Evolutionary conservation across 805 yeast genomes (phyloP), one percentile per base, ranked within the genome.

Genomic region (Saccharomycopsis guyanensis): DNA sequence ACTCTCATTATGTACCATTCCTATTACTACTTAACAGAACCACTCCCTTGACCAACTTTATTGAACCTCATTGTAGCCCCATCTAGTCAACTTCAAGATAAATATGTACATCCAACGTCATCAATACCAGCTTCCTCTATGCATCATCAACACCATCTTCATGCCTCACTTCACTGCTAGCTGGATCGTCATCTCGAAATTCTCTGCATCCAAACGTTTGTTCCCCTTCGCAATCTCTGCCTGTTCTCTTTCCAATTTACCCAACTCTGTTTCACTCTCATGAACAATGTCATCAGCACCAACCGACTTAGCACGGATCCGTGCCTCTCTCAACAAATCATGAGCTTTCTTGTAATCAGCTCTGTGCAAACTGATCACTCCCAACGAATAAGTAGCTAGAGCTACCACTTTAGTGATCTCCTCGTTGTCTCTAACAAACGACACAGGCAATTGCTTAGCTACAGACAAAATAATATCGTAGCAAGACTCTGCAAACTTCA

Each of bases 321-420:
- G 6, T 15, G 31, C 34, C 20, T 37, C 41, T 18, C 29, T 15
- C 36, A 46, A 29, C 45, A 51, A 40, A 46, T 39, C 8, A 45
- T 36, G 41, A 7, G 45, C 38, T 38, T 25, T 31, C 15, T 19
- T 19, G 19, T 24, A 16, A n/a, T 32, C 36, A 13, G 23, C 36
- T 36, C 68, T 58, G 55, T 85, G 86, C n/a, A 82, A 63, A 38
- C 75, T 71, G 8, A 86, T 71, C 3, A 88, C 94, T 1, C 96
- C 97, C 35, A 86, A 68, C 0, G 96, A 94, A 58, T 84, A 89
- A 0, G 87, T 78, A 0, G 95, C 78, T 59, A 89, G 68, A 0
- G 94, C 93, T 36, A 83, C 78, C 1, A 84, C 77, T 52, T 84
- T 86, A 27, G 75, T 72, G 10, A 82, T 25, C 12, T 40, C 62